phyloP scores from a whole-genome alignment of 352 stramenopile species.

The Bremia lactucae region DNA sequence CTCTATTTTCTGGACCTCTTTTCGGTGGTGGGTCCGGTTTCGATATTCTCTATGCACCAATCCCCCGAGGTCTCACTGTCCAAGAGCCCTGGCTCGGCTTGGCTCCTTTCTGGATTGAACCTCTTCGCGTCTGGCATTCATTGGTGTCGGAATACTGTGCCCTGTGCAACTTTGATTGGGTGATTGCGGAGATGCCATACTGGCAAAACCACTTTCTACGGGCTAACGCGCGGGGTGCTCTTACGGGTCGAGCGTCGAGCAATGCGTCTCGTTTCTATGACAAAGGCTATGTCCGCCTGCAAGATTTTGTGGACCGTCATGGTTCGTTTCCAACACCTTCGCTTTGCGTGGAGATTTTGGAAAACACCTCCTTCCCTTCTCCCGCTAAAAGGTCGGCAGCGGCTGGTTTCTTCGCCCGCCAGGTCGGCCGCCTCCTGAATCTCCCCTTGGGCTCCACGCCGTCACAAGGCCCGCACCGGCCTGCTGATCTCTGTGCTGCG shows the following conservation, averaged over 20 bases:
- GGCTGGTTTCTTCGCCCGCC: neutral
- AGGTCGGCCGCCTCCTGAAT: neutral
- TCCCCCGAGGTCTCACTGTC: neutral
- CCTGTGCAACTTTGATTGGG: too few species aligned
- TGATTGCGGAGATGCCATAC: neutral
- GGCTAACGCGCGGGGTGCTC: neutral
- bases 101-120: neutral
- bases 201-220: neutral
- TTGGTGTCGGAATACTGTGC: neutral
- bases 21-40: neutral
- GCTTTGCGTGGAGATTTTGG: neutral
- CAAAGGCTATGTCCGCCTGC: neutral
- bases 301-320: neutral
- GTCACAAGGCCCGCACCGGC: neutral
- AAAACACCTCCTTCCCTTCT: neutral
- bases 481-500: neutral
- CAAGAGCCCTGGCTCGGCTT: neutral
- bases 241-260: neutral
- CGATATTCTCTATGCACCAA: neutral
- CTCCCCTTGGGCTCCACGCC: neutral
- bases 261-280: neutral
- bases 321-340: neutral
- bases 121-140: neutral
- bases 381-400: neutral
- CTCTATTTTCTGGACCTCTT: neutral